Evolutionary conservation across 2,329 filamentous ascomycete species (phyloP).

Genomic region (Colletotrichum destructivum): DNA sequence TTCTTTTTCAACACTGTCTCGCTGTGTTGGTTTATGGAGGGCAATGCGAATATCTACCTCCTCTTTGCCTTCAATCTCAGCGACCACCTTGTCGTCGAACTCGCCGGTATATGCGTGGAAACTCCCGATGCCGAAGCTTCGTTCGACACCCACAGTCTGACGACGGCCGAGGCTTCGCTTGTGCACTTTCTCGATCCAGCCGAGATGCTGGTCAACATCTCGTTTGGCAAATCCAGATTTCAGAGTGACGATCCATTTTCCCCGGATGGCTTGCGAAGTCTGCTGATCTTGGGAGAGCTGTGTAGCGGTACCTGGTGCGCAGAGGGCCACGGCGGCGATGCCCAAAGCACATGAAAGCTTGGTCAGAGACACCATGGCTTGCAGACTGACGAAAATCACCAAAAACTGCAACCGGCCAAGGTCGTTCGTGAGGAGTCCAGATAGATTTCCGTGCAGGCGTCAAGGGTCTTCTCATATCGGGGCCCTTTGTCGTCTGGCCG

Average conservation of each 20-base stretch:
- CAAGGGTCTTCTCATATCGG: no score
- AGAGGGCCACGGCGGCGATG: not conserved
- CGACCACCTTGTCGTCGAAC: conserved; percentile 59
- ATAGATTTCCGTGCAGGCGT: no score
- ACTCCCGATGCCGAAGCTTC: conserved; percentile 53
- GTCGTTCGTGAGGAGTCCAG: no score
- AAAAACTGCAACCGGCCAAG: no score
- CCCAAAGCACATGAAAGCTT: not conserved
- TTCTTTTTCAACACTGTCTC: not conserved
- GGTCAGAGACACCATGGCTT: not conserved
- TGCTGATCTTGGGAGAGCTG: not conserved
- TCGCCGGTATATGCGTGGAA: conserved; percentile 61
- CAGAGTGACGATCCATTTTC: conserved; percentile 16
- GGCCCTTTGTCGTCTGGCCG: not conserved
- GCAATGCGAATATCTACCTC: conserved; percentile 45
- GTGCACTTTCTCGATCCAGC: conserved; percentile 54
- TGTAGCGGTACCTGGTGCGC: not conserved
- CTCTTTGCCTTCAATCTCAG: conserved; percentile 54
- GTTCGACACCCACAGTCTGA: conserved; percentile 56
- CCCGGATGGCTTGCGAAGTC: not conserved
- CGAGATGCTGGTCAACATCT: conserved; percentile 54
- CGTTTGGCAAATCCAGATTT: conserved; percentile 47
- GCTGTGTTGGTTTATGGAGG: not conserved
- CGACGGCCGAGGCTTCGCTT: conserved; percentile 54
- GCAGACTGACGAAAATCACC: no score